A percentile compares a stretch with the other conserved stretches of the same genome.
Evolutionary conservation across 176 grass and related monocot species (phyloP).

Genomic region (Alopecurus myosuroides): DNA sequence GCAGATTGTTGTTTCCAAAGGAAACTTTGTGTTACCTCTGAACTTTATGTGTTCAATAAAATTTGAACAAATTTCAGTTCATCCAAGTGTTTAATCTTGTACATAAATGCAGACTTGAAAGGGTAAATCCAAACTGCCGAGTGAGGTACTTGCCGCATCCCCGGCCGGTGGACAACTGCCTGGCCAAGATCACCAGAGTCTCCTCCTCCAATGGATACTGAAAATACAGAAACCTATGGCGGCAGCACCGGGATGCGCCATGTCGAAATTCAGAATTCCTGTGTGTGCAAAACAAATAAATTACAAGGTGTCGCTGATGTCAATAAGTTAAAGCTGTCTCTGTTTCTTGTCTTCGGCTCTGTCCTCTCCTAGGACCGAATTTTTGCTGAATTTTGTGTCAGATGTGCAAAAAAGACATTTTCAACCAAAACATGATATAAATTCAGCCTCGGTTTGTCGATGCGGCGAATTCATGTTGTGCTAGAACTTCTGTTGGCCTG

Average conservation of each 20-base stretch:
- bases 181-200: constrained; percentile 58
- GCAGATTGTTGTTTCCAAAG: neutral
- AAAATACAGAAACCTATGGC: neutral
- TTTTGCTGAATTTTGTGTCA: neutral
- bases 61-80: neutral
- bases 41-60: neutral
- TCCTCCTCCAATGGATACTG: neutral
- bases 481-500: too few species aligned
- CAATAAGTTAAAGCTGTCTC: neutral
- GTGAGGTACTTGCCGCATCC: constrained; percentile 67
- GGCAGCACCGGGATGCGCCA: neutral
- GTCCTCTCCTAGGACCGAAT: neutral
- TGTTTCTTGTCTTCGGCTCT: neutral
- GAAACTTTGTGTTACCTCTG: neutral
- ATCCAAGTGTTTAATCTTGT: neutral
- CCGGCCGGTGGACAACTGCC: constrained; percentile 72
- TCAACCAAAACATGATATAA: neutral
- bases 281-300: neutral
- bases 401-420: neutral
- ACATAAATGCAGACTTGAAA: constrained; percentile 38
- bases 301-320: too few species aligned
- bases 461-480: neutral
- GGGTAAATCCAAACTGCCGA: constrained; percentile 44
- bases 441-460: neutral
- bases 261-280: neutral